Base-by-base conservation (phyloP, 2,329 filamentous ascomycete species). In the Nemania serpens region DNA sequence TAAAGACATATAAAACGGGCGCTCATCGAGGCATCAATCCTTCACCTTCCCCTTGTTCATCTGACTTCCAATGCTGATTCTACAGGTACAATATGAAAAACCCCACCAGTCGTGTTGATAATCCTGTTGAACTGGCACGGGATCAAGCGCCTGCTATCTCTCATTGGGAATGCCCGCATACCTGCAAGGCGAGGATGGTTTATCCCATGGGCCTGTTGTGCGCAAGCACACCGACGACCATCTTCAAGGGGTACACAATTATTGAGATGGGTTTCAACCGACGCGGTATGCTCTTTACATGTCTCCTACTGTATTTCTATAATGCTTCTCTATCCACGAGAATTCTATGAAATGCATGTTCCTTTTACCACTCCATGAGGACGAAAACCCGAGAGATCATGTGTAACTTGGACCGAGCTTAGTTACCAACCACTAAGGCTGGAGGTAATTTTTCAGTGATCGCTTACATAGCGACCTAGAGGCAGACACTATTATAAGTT, bases 401-500 rank as follows among this genome's bases (percentile, higher is more conserved):
- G 17, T 36, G 22, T 20, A 49, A 22, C 5, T 45, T 13, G 25
- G 25, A 29, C 10, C 22, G 29, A 13, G 18, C n/a, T 7, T 29
- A 41, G 18, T n/a, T 42, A 18, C 29, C 25, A 25, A 41, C 36
- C 33, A 45, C 25, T 17, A 20, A 42, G 11, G 33, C n/a, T 11
- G 18, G 29, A 15, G 20, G 15, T 15, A 18, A 50, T 33, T 10
- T 36, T 37, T 36, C 20, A 17, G 37, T 45, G 20, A 18, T 25
- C 20, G 11, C 10, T 39, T 49, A 11, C 20, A 36, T 36, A 18
- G 10, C 10, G 17, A 51, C n/a, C 17, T 36, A n/a, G 36, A 49
- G 9, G n/a, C 15, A 42, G 22, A 13, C 29, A 15, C 10, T 10
- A 13, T 66, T 58, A 71, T 48, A 68, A 59, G 20, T 61, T 69